These are phyloP conservation scores for Panellus pusillus DNA, from an alignment of 768 basidiomycete genomes.

Conservation along the genomic window DNA sequence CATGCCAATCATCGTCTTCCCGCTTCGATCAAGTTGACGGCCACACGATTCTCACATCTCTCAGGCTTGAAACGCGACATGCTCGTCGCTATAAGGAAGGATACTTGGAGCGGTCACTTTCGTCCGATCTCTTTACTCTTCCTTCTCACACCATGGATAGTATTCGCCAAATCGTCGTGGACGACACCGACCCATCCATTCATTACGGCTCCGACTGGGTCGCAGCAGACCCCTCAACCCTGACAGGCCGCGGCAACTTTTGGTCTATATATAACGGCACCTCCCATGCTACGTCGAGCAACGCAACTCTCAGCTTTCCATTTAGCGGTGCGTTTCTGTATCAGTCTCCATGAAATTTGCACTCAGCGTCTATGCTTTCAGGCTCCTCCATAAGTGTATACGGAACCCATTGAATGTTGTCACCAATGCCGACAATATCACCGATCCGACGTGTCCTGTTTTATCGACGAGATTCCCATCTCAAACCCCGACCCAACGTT, in stretches of 20 bases:
- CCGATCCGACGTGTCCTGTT: slow-evolving; percentile 30
- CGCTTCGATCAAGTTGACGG: too few species aligned
- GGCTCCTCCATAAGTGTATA: slow-evolving; percentile 25
- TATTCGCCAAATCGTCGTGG: slow-evolving; percentile 10
- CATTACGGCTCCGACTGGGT: slow-evolving; percentile 9
- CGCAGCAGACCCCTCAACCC: slow-evolving; percentile 1
- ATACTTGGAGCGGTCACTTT: too few species aligned
- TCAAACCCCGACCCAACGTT: slow-evolving; percentile 15
- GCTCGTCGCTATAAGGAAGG: too few species aligned
- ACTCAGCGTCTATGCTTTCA: neutral
- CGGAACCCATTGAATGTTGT: slow-evolving; percentile 17
- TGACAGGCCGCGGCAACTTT: neutral
- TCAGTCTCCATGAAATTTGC: neutral
- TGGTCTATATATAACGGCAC: neutral
- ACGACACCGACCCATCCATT: slow-evolving; percentile 23
- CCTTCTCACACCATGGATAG: neutral
- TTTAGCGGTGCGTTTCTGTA: neutral
- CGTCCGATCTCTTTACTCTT: neutral
- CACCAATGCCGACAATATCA: slow-evolving; percentile 13
- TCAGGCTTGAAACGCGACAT: too few species aligned
- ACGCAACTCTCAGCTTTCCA: neutral
- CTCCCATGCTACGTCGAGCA: neutral
- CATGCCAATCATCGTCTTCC: too few species aligned
- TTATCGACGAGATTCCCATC: slow-evolving; percentile 27
- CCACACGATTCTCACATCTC: too few species aligned